These are phyloP conservation scores for Casuarina glauca DNA, from an alignment of 306 rosid species.

Conservation along the genomic window DNA sequence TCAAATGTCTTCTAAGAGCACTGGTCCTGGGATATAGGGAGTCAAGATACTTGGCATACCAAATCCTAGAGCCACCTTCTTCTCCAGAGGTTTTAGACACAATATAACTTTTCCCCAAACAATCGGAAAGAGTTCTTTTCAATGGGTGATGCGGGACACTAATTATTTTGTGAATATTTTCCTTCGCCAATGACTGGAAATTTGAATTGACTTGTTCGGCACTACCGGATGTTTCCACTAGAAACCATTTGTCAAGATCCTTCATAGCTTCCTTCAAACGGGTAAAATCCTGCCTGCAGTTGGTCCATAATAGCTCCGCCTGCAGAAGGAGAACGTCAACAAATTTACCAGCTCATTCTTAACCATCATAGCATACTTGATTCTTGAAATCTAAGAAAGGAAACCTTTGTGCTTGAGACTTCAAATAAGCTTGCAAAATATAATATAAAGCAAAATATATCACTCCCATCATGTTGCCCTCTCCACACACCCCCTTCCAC, in stretches of 20 bases:
- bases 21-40: constrained; percentile 37
- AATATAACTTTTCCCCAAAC: constrained; percentile 52
- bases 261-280: constrained; percentile 45
- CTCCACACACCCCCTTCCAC: too few species aligned
- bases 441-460: background rate
- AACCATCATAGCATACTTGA: background rate
- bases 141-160: constrained; percentile 48
- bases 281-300: constrained; percentile 62
- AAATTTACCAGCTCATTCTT: constrained; percentile 27
- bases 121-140: constrained; percentile 55
- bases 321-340: constrained; percentile 46
- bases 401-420: constrained; percentile 10
- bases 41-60: constrained; percentile 38
- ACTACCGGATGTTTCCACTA: constrained; percentile 33
- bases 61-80: constrained; percentile 50
- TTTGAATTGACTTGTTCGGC: constrained; percentile 36
- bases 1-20: constrained; percentile 62
- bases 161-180: constrained; percentile 44
- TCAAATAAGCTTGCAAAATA: background rate
- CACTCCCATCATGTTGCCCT: background rate
- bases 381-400: background rate
- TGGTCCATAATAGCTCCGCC: constrained; percentile 64
- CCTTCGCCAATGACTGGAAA: constrained; percentile 36
- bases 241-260: constrained; percentile 45
- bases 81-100: constrained; percentile 45